Evolutionary conservation across 805 yeast genomes (phyloP).

Genomic region (Saturnispora besseyi): DNA sequence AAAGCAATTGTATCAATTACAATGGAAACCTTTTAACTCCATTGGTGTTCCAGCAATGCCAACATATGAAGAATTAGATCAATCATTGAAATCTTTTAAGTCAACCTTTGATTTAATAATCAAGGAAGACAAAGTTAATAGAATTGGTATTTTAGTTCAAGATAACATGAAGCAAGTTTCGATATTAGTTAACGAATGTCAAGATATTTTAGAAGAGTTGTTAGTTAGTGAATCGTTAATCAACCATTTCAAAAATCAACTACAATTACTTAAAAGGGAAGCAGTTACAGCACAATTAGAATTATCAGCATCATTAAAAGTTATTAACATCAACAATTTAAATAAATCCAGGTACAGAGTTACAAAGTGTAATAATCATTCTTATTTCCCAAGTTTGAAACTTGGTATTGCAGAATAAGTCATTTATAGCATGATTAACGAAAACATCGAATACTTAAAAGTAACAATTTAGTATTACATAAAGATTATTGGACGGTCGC

Average conservation of each 20-base stretch:
- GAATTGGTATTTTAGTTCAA: constrained; percentile 13
- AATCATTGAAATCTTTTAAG: constrained; percentile 13
- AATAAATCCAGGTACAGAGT: constrained; percentile 13
- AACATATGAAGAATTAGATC: constrained; percentile 31
- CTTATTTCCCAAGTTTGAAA: constrained; percentile 37
- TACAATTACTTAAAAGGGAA: constrained; percentile 8
- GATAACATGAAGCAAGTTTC: constrained; percentile 1
- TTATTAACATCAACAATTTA: not conserved
- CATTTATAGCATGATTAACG: not conserved
- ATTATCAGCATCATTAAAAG: not conserved
- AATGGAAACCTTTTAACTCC: constrained; percentile 72
- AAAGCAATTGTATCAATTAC: constrained; percentile 39
- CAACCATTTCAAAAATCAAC: not conserved
- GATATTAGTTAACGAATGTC: not conserved
- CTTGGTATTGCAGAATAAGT: not conserved
- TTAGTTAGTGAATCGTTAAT: not conserved
- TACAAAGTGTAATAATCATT: constrained; percentile 30
- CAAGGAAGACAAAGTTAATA: constrained; percentile 9
- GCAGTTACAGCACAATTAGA: constrained; percentile 6
- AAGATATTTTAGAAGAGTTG: constrained; percentile 7
- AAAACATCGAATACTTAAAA: not conserved
- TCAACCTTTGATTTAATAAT: constrained; percentile 12
- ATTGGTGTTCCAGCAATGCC: constrained; percentile 73
- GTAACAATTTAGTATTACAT: not conserved
- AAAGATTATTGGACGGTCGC: constrained; percentile 44